Base-by-base conservation (phyloP, 148 eudicot species). In the Rhododendron simsii region DNA sequence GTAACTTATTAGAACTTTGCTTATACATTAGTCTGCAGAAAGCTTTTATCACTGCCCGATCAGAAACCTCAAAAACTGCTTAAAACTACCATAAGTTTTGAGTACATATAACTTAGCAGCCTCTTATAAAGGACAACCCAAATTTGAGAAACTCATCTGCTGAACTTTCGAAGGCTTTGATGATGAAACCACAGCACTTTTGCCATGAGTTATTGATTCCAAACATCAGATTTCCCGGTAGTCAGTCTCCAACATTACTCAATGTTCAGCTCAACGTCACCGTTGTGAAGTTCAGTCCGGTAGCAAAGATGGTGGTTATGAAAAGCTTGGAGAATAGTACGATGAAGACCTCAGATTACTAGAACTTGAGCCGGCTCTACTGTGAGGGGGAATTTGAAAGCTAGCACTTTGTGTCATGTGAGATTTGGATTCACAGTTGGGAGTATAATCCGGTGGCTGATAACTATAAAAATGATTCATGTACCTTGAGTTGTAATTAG, bases 301-400 rank as follows among this genome's bases (percentile, higher is more conserved):
- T 67, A n/a, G 23, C 3, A 26, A 78, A 78, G 83, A 28, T 85
- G 63, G 45, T 48, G 85, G 59, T 82, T 81, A 89, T 41, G 92
- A 80, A 84, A 87, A 89, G 80, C 90, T 85, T 10, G 85, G 87
- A 82, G 88, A 50, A 81, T 87, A 87, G 73, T 86, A 90, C 23
- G 84, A 30, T 13, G 92, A 15, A 73, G 92, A 81, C 39, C 89
- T 69, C 80, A 71, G 82, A 69, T 77, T 76, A 21, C 51, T 57
- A 4, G 81, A 87, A 84, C 63, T 82, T 20, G 74, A 71, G 48
- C 80, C 44, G 28, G 5, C 83, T 69, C 82, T 81, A 45, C 57
- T 65, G 28, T 61, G 75, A 71, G 71, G 51, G 7, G 88, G 81
- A 86, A 85, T 33, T 85, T 81, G 91, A 11, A 78, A 88, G 65